These are phyloP conservation scores for Candida awuae DNA, from an alignment of 805 yeast genomes.

Conservation along the genomic window DNA sequence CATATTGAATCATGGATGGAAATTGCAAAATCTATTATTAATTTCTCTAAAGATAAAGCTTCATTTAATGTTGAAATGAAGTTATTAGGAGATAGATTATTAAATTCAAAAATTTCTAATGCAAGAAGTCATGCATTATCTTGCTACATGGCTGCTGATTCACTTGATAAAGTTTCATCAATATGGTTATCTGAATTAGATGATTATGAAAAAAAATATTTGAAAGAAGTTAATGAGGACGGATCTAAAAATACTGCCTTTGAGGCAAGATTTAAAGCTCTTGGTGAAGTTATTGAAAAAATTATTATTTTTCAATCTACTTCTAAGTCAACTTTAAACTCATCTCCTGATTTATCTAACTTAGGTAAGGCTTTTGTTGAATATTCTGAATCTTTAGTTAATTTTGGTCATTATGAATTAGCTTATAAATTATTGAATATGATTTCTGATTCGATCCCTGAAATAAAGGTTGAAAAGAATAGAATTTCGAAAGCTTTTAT, in stretches of 20 bases:
- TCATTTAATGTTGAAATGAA: slow-evolving; percentile 49
- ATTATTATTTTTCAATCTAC: slow-evolving; percentile 64
- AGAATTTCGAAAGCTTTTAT: slow-evolving; percentile 62
- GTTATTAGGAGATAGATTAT: slow-evolving; percentile 71
- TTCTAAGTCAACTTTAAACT: slow-evolving; percentile 28
- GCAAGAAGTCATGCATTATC: slow-evolving; percentile 67
- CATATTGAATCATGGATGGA: slow-evolving; percentile 76
- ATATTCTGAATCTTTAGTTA: slow-evolving; percentile 71
- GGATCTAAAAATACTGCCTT: slow-evolving; percentile 44
- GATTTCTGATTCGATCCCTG: slow-evolving; percentile 68
- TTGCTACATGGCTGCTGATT: slow-evolving; percentile 73
- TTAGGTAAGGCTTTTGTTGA: slow-evolving; percentile 64
- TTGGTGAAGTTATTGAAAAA: slow-evolving; percentile 78
- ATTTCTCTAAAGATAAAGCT: slow-evolving; percentile 37
- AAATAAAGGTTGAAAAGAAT: slow-evolving; percentile 64
- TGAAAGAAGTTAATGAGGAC: slow-evolving; percentile 38
- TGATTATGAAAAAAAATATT: slow-evolving; percentile 33
- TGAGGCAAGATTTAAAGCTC: slow-evolving; percentile 76
- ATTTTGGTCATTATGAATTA: slow-evolving; percentile 75
- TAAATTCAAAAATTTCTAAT: slow-evolving; percentile 31
- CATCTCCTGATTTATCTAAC: slow-evolving; percentile 37
- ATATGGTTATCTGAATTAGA: slow-evolving; percentile 77
- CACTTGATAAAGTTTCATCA: slow-evolving; percentile 66
- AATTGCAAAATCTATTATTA: slow-evolving; percentile 60
- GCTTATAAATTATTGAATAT: slow-evolving; percentile 63